A percentile compares a stretch with the other conserved stretches of the same genome.
These are phyloP conservation scores for Exophiala aquamarina DNA, from an alignment of 2,329 filamentous ascomycete species.

Conservation along the genomic window DNA sequence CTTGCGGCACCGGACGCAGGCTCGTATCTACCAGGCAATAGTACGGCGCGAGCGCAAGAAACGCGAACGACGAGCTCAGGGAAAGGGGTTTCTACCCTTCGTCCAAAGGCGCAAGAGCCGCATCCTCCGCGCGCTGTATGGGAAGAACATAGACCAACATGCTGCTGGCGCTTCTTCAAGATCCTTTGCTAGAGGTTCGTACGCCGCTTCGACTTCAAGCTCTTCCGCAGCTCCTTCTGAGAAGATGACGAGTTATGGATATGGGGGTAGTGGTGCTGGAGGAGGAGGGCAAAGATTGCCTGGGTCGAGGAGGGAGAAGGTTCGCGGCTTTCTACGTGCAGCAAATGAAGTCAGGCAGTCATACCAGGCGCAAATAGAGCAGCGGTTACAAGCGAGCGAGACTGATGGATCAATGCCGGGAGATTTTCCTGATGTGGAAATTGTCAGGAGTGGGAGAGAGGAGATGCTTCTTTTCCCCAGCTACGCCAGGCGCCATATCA, in stretches of 20 bases:
- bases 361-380: constrained; percentile 59
- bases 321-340: constrained; percentile 71
- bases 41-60: constrained; percentile 62
- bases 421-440: constrained; percentile 80
- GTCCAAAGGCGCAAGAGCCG: constrained; percentile 37
- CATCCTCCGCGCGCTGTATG: constrained; percentile 33
- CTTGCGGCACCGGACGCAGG: constrained; percentile 70
- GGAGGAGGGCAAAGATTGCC: constrained; percentile 48
- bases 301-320: constrained; percentile 73
- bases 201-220: neutral
- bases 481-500: constrained; percentile 75
- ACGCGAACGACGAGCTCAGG: constrained; percentile 49
- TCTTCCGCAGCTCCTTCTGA: constrained; percentile 22
- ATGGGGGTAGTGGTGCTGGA: constrained; percentile 17
- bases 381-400: constrained; percentile 44
- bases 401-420: constrained; percentile 63
- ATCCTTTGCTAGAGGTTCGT: too few species aligned
- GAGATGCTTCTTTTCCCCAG: constrained; percentile 96
- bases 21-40: constrained; percentile 73
- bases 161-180: constrained; percentile 7
- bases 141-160: constrained; percentile 21
- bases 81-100: constrained; percentile 46
- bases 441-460: constrained; percentile 76
- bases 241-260: constrained; percentile 26
- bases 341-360: constrained; percentile 70